These are phyloP conservation scores for Pterocarpus santalinus DNA, from an alignment of 306 rosid species.

Conservation along the genomic window DNA sequence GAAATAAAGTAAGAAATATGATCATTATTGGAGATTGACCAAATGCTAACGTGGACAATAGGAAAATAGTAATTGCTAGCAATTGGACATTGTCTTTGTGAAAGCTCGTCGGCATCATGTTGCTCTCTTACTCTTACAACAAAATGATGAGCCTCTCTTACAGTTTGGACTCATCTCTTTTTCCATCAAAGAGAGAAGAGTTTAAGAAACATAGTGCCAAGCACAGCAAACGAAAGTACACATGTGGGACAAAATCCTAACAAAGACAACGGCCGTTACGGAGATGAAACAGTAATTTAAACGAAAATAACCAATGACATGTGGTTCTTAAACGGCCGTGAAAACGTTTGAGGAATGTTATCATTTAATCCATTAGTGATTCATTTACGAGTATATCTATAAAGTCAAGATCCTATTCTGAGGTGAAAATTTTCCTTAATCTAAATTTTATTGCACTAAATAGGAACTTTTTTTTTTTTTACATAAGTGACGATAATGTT, in stretches of 20 bases:
- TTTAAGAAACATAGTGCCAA: not conserved
- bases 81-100: not conserved
- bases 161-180: not conserved
- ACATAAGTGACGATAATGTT: too few species aligned
- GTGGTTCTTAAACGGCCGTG: too few species aligned
- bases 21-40: conserved; percentile 17
- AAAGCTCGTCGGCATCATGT: conserved; percentile 15
- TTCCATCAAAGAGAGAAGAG: not conserved
- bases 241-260: not conserved
- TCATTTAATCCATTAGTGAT: too few species aligned
- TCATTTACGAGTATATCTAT: too few species aligned
- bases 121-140: conserved; percentile 11
- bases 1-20: not conserved
- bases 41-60: not conserved
- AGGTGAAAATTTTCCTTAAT: too few species aligned
- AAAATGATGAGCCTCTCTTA: not conserved
- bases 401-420: too few species aligned
- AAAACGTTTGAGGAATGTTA: too few species aligned
- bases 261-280: too few species aligned
- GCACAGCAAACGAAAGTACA: not conserved
- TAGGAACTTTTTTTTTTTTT: too few species aligned
- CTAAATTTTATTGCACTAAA: too few species aligned
- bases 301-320: too few species aligned
- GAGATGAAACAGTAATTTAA: too few species aligned
- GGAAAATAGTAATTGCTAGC: conserved; percentile 2